Base-by-base conservation (phyloP, 441 rosid species). In the Aquilaria agallochum region DNA sequence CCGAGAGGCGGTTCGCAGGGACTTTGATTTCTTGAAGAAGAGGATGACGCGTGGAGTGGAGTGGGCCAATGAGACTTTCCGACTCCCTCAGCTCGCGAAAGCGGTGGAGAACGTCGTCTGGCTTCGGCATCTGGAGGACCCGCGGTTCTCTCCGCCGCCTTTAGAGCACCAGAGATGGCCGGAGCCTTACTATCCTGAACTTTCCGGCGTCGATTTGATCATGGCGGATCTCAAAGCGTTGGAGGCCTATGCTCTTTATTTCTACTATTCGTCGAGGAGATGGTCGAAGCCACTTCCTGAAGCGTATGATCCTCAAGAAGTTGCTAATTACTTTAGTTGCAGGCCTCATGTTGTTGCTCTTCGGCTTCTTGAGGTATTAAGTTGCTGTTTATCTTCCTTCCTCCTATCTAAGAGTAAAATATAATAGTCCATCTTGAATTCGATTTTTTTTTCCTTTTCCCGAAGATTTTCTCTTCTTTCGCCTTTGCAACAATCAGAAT, bases 241-340 rank as follows among this genome's bases (percentile, higher is more conserved):
- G 80, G 87, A 90, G 74, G 86, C 89, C 42, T 94, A 94, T 74
- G 78, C 76, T 58, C 68, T 72, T 59, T 90, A 87, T 75, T 72
- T 85, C 66, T 85, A 89, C 72, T 78, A 68, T 68, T 70, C 73
- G 31, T 81, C 94, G 42, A 87, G 82, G 80, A 45, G 78, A 56
- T 94, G 96, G 96, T 90, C 96, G 36, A 89, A 81, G 83, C 95
- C 96, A 15, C 96, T 90, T 72, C 96, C 98, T 14, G 92, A 89
- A 84, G 80, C 71, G 47, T 90, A 94, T 63, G 81, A 88, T 70
- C 85, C 96, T 2, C 76, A 87, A 64, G 92, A 69, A 65, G 87
- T 94, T 72, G 70, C 78, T 67, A 84, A 85, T 65, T 94, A 94
- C 73, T 94, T 90, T 79, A 80, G 78, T 64, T 88, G 88, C 78